Conservation (phyloP, 2,329 filamentous ascomycete genomes). For the Clonostachys rosea region DNA sequence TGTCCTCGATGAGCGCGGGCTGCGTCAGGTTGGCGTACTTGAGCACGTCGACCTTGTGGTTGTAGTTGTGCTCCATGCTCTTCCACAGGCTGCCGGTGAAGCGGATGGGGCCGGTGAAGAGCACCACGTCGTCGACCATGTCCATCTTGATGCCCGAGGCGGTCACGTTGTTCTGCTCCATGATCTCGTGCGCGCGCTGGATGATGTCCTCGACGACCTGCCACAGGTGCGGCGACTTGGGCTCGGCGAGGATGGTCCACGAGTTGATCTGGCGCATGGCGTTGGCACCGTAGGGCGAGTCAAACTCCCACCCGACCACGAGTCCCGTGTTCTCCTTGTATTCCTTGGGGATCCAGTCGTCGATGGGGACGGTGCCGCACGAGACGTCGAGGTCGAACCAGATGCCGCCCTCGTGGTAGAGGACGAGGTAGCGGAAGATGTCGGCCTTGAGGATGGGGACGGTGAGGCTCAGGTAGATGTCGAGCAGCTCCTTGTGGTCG, state of each 20-base stretch:
- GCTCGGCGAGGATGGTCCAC: slow-evolving; percentile 12
- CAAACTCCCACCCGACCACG: slow-evolving; percentile 19
- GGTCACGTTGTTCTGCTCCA: slow-evolving; percentile 2
- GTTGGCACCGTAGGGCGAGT: slow-evolving; percentile 9
- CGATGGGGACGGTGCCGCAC: slow-evolving; percentile 10
- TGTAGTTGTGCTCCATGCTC: slow-evolving; percentile 2
- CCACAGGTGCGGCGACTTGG: slow-evolving; percentile 8
- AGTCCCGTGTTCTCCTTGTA: slow-evolving; percentile 6
- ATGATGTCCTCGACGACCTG: slow-evolving; percentile 10
- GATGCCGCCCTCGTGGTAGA: slow-evolving; percentile 69
- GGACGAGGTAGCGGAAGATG: slow-evolving; percentile 61
- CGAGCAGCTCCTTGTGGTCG: slow-evolving; percentile 8
- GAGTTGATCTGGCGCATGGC: slow-evolving; percentile 11
- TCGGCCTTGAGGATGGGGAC: slow-evolving; percentile 46
- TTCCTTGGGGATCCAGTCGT: slow-evolving; percentile 12
- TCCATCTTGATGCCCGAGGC: slow-evolving; percentile 3
- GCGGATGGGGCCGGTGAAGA: slow-evolving; percentile 8
- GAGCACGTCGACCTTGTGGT: slow-evolving; percentile 1
- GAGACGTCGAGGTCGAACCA: slow-evolving; percentile 42
- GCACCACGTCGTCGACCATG: slow-evolving; percentile 8
- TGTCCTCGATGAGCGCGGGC: slow-evolving; percentile 10
- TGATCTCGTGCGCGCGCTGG: not conserved
- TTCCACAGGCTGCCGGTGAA: slow-evolving; percentile 6
- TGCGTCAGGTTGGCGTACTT: slow-evolving; percentile 3
- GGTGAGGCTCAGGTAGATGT: slow-evolving; percentile 11